phyloP scores from a whole-genome alignment of 2,329 filamentous ascomycete species.

The Drechslerella coelobrocha region DNA sequence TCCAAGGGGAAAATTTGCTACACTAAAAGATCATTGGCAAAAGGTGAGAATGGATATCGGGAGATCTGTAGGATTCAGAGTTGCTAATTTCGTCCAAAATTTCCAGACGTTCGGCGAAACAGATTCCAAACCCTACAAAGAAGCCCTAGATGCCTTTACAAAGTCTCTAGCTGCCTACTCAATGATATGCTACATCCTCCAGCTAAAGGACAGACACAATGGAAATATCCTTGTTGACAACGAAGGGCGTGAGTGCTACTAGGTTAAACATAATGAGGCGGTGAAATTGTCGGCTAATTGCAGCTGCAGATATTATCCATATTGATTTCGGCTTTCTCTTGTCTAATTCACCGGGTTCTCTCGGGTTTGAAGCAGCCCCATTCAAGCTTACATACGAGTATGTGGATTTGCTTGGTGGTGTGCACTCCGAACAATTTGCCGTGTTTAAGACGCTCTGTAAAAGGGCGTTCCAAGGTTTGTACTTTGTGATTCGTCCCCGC shows the following conservation, averaged over 20 bases:
- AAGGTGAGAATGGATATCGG: constrained; percentile 62
- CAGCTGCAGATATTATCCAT: constrained; percentile 71
- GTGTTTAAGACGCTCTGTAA: constrained; percentile 82
- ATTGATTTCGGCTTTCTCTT: constrained; percentile 93
- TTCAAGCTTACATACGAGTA: constrained; percentile 89
- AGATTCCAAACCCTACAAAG: constrained; percentile 72
- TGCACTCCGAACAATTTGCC: constrained; percentile 72
- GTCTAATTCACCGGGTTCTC: constrained; percentile 81
- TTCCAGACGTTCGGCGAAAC: constrained; percentile 70
- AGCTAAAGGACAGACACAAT: constrained; percentile 85
- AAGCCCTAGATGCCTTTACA: constrained; percentile 79
- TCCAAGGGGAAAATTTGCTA: constrained; percentile 76
- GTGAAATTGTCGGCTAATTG: neutral
- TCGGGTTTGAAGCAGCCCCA: constrained; percentile 84
- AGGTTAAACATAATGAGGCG: neutral
- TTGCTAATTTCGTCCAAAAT: constrained; percentile 17
- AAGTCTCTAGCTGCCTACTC: constrained; percentile 84
- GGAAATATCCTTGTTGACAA: constrained; percentile 86
- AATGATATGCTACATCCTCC: constrained; percentile 81
- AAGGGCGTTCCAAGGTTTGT: constrained; percentile 77
- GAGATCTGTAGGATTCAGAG: constrained; percentile 9
- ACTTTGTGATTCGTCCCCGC: constrained; percentile 17
- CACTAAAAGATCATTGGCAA: constrained; percentile 79
- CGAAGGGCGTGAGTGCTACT: constrained; percentile 65
- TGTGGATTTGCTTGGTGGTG: constrained; percentile 79